Conservation (phyloP, 441 rosid species). For the Populus hybrid region DNA sequence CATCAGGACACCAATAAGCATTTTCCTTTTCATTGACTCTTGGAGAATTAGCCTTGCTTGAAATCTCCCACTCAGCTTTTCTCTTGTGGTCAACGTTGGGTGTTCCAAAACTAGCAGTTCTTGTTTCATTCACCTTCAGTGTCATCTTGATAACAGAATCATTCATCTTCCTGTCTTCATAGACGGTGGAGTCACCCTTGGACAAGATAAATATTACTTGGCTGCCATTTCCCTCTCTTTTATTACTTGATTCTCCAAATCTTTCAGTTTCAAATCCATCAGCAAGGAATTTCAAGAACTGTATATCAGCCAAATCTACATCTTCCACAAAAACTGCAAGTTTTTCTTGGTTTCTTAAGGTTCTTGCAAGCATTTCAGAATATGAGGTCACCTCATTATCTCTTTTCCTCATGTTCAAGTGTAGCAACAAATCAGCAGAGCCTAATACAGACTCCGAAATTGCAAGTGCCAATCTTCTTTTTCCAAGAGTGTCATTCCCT, state of each 20-base stretch:
- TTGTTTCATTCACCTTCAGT: slow-evolving; percentile 39
- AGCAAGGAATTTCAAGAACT: slow-evolving; percentile 49
- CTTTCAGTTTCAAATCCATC: slow-evolving; percentile 42
- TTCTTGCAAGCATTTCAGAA: slow-evolving; percentile 32
- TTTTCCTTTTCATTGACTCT: slow-evolving; percentile 38
- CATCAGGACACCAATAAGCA: slow-evolving; percentile 8
- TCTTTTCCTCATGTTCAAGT: slow-evolving; percentile 43
- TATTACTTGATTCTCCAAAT: slow-evolving; percentile 29
- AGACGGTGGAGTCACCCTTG: slow-evolving; percentile 33
- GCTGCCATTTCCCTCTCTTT: slow-evolving; percentile 23
- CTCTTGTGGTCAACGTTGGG: slow-evolving; percentile 45
- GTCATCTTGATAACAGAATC: slow-evolving; percentile 52
- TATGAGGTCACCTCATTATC: slow-evolving; percentile 23
- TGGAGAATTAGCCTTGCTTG: slow-evolving; percentile 38
- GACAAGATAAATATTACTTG: slow-evolving; percentile 55
- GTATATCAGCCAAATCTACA: slow-evolving; percentile 54
- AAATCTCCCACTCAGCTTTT: slow-evolving; percentile 41
- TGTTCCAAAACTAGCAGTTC: background rate
- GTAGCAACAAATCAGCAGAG: slow-evolving; percentile 44
- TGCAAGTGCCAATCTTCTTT: slow-evolving; percentile 71
- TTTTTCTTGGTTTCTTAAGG: slow-evolving; percentile 30
- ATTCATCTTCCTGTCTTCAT: slow-evolving; percentile 18
- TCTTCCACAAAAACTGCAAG: slow-evolving; percentile 62
- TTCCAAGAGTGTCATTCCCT: slow-evolving; percentile 69
- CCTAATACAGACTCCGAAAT: slow-evolving; percentile 58